Base-by-base conservation (phyloP, 192 early-diverging fungal species). In the Coemansia sp. region DNA sequence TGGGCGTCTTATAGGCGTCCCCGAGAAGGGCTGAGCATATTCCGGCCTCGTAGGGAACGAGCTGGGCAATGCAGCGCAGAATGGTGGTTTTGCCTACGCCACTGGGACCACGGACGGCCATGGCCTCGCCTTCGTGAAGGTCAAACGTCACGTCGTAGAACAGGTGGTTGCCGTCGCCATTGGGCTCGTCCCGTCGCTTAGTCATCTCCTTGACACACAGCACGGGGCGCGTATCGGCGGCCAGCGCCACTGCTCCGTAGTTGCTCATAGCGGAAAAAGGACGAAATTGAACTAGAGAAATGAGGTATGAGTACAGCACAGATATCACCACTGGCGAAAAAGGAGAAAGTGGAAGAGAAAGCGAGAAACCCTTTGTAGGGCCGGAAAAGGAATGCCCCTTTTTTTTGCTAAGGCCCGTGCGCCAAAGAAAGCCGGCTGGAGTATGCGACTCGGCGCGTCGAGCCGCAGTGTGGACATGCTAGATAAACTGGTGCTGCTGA, bases 31-130 rank as follows among this genome's bases (percentile, higher is more conserved):
- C 72, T 7, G 64, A 39, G 41, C 88, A 75, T 12, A 69, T 26
- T 4, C 91, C 92, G 36, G 83, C 76, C 28, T 89, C 88, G 69
- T 84, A 87, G 2, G 85, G 65, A 3, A 88, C 85, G 14, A 93
- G 84, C 37, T 93, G 86, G 6, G 93, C 89, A 39, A 95, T 73
- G 67, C 89, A 92, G 70, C 92, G 92, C 21, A 95, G 84, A 5
- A 95, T 80, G 0, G 94, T 95, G 3, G 91, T 93, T 64, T 95
- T 92, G 26, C 93, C 90, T 37, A 86, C 85, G 12, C 90, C 90
- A 82, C 87, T 89, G 48, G 89, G 89, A 0, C 90, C 90, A 48
- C 82, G 80, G 35, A 92, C 76, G 18, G 83, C 82, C 11, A 92
- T 42, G 11, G 84, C 75, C 14, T 90, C 86, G 18, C 83, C 81